Base-by-base conservation (phyloP, 805 yeast species). In the Yarrowia deformans region DNA sequence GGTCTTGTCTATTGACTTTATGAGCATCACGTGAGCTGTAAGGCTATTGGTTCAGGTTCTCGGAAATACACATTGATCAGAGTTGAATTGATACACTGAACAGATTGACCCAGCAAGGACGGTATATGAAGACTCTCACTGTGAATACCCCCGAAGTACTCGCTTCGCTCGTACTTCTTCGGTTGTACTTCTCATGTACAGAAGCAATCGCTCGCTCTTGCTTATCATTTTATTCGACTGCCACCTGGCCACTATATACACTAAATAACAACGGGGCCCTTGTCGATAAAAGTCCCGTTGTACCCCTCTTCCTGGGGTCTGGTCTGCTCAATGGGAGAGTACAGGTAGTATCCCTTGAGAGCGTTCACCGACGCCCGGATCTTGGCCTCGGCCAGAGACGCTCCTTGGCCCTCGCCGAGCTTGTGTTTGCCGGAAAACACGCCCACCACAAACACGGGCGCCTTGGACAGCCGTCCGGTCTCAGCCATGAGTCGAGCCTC, bases 321-420 rank as follows among this genome's bases (percentile, higher is more conserved):
- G 70, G 82, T 83, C 16, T 84, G 82, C 71, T 84, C 84, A 56
- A 89, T 78, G 16, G 98, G 98, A 72, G 90, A 87, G 79, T 95
- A 95, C 75, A 96, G 84, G 81, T 95, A 95, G 89, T 95, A 95
- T 70, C 91, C 87, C 83, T 92, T 88, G 77, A 95, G 85, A 42
- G 98, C 93, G 78, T 90, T 90, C 42, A 93, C 96, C 67, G 93
- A 91, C 43, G 97, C 95, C 79, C 97, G 87, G 49, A 92, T 90
- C 80, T 93, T 91, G 43, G 98, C 97, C 80, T 95, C 98, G 72
- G 85, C 86, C 74, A 95, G 82, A 37, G 97, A 90, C 8, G 96
- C 83, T 45, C 98, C 99, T 76, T 90, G 92, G 50, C 97, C 97
- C 79, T 95, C 98, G 66, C 98, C 97, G 69, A 95, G 82, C 79